A percentile compares a stretch with the other conserved stretches of the same genome.
phyloP scores from a whole-genome alignment of 2,329 filamentous ascomycete species.

The Aureobasidium sp. region DNA sequence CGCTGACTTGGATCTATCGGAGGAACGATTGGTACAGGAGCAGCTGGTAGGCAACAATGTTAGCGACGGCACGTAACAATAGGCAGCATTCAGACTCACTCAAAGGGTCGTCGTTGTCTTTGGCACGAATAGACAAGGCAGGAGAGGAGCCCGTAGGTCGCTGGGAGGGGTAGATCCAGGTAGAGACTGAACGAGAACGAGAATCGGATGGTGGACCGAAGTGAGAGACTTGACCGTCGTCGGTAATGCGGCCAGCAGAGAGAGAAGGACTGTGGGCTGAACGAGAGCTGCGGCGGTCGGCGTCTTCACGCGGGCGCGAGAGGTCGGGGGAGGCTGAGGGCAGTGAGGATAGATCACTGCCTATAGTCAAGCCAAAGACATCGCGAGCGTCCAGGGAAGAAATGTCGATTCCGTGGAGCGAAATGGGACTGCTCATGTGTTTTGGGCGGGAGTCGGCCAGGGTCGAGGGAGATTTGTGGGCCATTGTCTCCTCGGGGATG shows the following conservation, averaged over 20 bases:
- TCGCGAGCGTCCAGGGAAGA: slow-evolving; percentile 25
- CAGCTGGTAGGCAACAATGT: not conserved
- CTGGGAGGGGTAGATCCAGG: slow-evolving; percentile 6
- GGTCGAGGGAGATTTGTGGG: not conserved
- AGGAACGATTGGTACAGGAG: not conserved
- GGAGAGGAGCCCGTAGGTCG: slow-evolving; percentile 39
- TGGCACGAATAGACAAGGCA: slow-evolving; percentile 20
- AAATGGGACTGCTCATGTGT: slow-evolving; percentile 24
- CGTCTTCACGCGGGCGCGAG: slow-evolving; percentile 8
- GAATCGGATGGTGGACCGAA: slow-evolving; percentile 4
- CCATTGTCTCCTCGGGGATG: not conserved
- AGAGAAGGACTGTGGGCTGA: slow-evolving; percentile 13
- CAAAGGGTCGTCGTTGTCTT: not conserved
- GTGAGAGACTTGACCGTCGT: slow-evolving; percentile 5
- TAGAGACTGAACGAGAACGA: slow-evolving; percentile 1
- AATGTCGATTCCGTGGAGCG: slow-evolving; percentile 27
- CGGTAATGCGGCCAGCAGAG: slow-evolving; percentile 14
- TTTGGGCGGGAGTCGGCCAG: not conserved
- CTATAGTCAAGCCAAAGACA: slow-evolving; percentile 13
- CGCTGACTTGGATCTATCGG: not conserved
- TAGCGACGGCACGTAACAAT: not conserved
- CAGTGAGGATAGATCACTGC: slow-evolving; percentile 20
- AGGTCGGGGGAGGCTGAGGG: slow-evolving; percentile 21
- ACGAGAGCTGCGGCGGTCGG: slow-evolving; percentile 13
- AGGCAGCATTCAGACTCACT: not conserved